Base-by-base conservation (phyloP, 208 protist genomes). In the Trypanosoma scelopori region DNA sequence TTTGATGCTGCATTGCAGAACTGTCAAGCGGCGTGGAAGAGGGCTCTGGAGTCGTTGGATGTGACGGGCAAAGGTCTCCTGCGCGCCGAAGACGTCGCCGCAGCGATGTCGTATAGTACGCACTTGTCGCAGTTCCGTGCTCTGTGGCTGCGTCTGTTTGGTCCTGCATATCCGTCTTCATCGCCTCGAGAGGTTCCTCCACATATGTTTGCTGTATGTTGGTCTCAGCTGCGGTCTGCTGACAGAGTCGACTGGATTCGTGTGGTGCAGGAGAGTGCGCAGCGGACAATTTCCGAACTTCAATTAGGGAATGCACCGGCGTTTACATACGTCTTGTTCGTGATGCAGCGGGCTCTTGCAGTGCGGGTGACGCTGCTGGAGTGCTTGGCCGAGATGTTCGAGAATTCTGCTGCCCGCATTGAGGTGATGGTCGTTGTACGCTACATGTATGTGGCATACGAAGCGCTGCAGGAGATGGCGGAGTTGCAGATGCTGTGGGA, bases 141-240 rank as follows among this genome's bases (percentile, higher is more conserved):
- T 55, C 53, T 89, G 20, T 93, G 87, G 87, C 69, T 63, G n/a
- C 71, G 83, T 55, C 70, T 93, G 5, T 93, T 93, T 63, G 79
- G 79, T 13, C 39, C 60, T 0, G 58, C 75, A 43, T 82, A 89
- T 66, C 20, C 58, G 13, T 37, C 27, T 56, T 27, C 50, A 30
- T 53, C 30, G 18, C 42, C 30, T 9, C 5, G 48, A 32, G 53
- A 68, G 18, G 53, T 60, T 43, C 73, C 88, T 15, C 76, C 80
- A 39, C 84, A 91, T 68, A 71, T 91, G 35, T 89, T 85, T 72
- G 82, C 81, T 57, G 81, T 91, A 20, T 55, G 58, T 59, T 94
- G 88, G 85, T 47, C 74, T 37, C 65, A 70, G 20, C 74, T 87
- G 5, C 59, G 81, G 9, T 76, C 67, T 12, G 64, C 59, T 50